Conservation (phyloP, 495 filamentous ascomycete species). For the Lasiosphaeris hirsuta region DNA sequence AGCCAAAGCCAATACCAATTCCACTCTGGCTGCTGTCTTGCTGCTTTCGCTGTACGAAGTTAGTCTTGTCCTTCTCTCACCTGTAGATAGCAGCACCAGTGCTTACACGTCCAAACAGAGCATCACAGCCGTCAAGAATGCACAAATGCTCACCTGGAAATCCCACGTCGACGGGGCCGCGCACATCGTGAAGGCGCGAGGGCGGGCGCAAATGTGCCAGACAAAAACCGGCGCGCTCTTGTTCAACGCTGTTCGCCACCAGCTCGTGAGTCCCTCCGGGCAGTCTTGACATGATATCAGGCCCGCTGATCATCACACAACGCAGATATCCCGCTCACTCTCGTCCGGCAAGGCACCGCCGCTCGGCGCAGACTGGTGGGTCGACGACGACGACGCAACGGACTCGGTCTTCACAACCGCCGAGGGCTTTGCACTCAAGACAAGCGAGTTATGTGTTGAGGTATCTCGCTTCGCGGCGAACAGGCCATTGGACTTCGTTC, state of each 20-base stretch:
- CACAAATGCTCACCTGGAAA: conserved; percentile 47
- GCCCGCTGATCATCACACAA: conserved; percentile 3
- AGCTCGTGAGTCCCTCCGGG: conserved; percentile 39
- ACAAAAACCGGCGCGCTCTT: conserved; percentile 44
- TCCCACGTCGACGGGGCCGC: conserved; percentile 55
- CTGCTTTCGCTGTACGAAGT: conserved; percentile 29
- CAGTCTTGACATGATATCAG: background rate
- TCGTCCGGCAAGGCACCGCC: conserved; percentile 36
- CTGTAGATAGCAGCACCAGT: conserved; percentile 15
- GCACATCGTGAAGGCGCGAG: conserved; percentile 47
- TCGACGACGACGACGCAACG: conserved; percentile 36
- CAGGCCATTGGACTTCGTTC: conserved; percentile 29
- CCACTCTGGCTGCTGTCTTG: conserved; percentile 25
- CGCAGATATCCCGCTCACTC: conserved; percentile 42
- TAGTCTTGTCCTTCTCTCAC: background rate
- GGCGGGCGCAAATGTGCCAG: conserved; percentile 44
- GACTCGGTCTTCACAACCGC: conserved; percentile 33
- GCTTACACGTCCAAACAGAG: conserved; percentile 23
- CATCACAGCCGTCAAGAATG: conserved; percentile 43
- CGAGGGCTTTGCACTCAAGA: conserved; percentile 40
- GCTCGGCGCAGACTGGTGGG: conserved; percentile 49
- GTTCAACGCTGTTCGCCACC: conserved; percentile 47
- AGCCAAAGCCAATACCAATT: conserved; percentile 25
- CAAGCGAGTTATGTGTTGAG: conserved; percentile 41
- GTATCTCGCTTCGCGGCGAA: conserved; percentile 34